Evolutionary conservation across 169 alveolate species (phyloP), one percentile per base, ranked within the genome.

Genomic region (Eimeria falciformis): DNA sequence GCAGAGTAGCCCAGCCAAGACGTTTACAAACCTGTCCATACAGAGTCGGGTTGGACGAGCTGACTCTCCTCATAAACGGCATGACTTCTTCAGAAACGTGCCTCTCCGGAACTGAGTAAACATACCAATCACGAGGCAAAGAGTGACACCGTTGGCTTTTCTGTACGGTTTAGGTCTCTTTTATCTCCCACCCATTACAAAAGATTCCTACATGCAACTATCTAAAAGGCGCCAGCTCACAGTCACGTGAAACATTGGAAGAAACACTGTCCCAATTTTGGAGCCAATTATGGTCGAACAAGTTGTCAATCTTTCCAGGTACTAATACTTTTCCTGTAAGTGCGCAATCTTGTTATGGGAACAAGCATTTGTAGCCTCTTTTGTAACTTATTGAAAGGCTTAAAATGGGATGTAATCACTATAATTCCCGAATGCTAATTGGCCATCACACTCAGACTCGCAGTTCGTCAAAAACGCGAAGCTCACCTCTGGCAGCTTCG

Each of bases 31-130:
- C 90, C 75, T 56, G 75, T 37, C 77, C 62, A 5, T 81, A 81
- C 23, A 43, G 29, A n/a, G 27, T 46, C 4, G 90, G 90, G n/a
- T 7, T 81, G 77, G 55, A 21, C 45, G 47, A 81, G 75, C 55
- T 81, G 55, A 81, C 29, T 56, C 90, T 47, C 45, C 53, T 29
- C 25, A 68, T 53, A 40, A 81, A 81, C 3, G 90, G 90, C 58
- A 53, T 5, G 37, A 40, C 90, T 53, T 40, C 90, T 46, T 81
- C 90, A 81, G 75, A 53, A 21, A 81, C 90, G 55, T 81, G 90
- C 43, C 90, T 81, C 90, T 55, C 90, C 73, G 77, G 90, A 7
- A 81, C 90, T 81, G 46, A 45, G 89, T 27, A 43, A 17, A 40
- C 75, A 56, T 50, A 81, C 18, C 87, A 33, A 33, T 33, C 40